Evolutionary conservation across 2,329 filamentous ascomycete species (phyloP).

Genomic region (Sclerotiophoma versabilis): DNA sequence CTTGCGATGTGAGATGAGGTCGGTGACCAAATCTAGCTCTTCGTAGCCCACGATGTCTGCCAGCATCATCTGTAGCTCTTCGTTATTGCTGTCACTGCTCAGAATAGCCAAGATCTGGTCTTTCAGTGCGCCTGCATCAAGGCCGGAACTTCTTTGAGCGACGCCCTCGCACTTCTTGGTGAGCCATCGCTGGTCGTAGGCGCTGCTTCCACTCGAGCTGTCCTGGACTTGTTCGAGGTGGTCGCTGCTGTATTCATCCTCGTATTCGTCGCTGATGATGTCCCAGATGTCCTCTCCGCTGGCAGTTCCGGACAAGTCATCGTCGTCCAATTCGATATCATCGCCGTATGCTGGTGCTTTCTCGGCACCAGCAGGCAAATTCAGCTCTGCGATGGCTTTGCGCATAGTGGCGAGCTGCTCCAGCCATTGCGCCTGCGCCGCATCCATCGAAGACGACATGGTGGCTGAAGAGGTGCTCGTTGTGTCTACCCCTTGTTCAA

Average conservation of each 20-base stretch:
- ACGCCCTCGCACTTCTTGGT: conserved; percentile 71
- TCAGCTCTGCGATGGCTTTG: conserved; percentile 77
- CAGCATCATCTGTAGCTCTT: conserved; percentile 88
- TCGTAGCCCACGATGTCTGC: conserved; percentile 92
- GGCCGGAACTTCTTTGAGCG: conserved; percentile 68
- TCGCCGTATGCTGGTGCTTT: conserved; percentile 61
- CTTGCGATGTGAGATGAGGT: conserved; percentile 79
- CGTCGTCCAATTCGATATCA: conserved; percentile 70
- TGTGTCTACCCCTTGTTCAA: neutral
- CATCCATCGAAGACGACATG: conserved; percentile 52
- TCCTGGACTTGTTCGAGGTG: conserved; percentile 63
- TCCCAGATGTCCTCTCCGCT: conserved; percentile 90
- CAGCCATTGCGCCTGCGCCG: conserved; percentile 75
- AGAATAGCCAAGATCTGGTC: conserved; percentile 80
- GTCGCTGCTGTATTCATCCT: conserved; percentile 69
- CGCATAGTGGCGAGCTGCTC: conserved; percentile 86
- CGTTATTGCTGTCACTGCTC: conserved; percentile 70
- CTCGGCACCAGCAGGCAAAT: conserved; percentile 59
- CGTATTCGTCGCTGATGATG: conserved; percentile 78
- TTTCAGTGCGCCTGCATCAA: conserved; percentile 74
- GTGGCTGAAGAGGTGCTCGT: neutral
- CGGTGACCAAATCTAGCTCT: conserved; percentile 90
- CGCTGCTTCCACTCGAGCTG: conserved; percentile 35
- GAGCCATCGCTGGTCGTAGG: conserved; percentile 74
- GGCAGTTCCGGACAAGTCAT: conserved; percentile 66